A percentile compares a stretch with the other conserved stretches of the same genome.
Evolutionary conservation across 768 basidiomycete species (phyloP).

Genomic region (Erythrobasidium yunnanense): DNA sequence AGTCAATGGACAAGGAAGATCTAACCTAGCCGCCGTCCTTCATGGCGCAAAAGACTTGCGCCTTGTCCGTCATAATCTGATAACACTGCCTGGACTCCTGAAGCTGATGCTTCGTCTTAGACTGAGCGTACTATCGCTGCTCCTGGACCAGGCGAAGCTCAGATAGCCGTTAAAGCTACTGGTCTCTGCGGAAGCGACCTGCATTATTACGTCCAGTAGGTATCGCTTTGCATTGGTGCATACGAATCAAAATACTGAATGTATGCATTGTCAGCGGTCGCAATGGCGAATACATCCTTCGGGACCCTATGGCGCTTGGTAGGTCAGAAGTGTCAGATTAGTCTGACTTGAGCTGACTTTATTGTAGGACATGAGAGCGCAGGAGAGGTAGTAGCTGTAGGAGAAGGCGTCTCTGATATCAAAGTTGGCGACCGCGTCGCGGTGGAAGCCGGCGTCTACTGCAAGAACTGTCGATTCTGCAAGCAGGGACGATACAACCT

Average conservation of each 20-base stretch:
- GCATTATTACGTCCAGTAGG: slow-evolving; percentile 42
- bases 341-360: background rate
- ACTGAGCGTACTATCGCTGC: slow-evolving; percentile 61
- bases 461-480: slow-evolving; percentile 48
- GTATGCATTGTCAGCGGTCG: slow-evolving; percentile 43
- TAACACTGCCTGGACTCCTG: background rate
- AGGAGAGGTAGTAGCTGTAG: slow-evolving; percentile 42
- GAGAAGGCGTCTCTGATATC: slow-evolving; percentile 40
- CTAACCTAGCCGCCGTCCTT: slow-evolving; percentile 62
- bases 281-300: slow-evolving; percentile 83
- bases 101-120: slow-evolving; percentile 31
- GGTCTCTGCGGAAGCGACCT: slow-evolving; percentile 81
- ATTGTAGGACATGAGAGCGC: slow-evolving; percentile 53
- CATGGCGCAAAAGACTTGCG: slow-evolving; percentile 73
- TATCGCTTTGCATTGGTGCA: background rate
- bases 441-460: slow-evolving; percentile 85
- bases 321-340: background rate
- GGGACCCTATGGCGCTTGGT: slow-evolving; percentile 76
- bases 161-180: slow-evolving; percentile 67
- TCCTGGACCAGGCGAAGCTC: slow-evolving; percentile 61
- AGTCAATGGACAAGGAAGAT: background rate
- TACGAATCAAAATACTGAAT: background rate
- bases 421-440: slow-evolving; percentile 38
- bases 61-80: slow-evolving; percentile 44
- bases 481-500: slow-evolving; percentile 74